phyloP scores from a whole-genome alignment of 306 rosid species.

The Crotalaria pallida region DNA sequence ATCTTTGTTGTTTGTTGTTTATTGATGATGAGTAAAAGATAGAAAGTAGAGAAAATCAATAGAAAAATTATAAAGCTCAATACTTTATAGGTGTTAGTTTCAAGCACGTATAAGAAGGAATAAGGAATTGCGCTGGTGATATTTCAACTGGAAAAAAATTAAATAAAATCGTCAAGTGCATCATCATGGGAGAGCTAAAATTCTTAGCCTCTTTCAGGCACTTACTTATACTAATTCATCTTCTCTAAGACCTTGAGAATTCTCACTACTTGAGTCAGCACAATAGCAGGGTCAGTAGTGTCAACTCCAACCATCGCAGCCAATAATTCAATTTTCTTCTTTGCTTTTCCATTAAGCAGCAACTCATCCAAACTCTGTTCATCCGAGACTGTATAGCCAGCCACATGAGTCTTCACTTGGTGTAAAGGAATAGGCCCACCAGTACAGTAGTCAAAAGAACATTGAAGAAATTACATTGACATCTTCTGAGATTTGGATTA shows the following conservation, averaged over 20 bases:
- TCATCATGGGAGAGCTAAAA: not conserved
- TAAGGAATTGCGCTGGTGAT: not conserved
- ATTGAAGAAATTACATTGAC: too few species aligned
- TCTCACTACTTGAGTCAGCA: conserved; percentile 36
- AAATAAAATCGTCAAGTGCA: not conserved
- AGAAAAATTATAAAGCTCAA: not conserved
- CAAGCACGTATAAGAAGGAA: not conserved
- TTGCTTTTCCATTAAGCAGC: conserved; percentile 21
- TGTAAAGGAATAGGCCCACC: conserved; percentile 12
- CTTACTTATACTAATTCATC: not conserved
- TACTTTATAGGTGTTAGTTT: not conserved
- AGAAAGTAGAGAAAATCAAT: not conserved
- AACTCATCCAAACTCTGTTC: conserved; percentile 24
- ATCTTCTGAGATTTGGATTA: too few species aligned
- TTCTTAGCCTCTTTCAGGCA: not conserved
- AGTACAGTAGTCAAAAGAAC: too few species aligned
- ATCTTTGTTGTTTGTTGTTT: too few species aligned
- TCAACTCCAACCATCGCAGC: conserved; percentile 41
- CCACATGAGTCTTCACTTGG: conserved; percentile 13
- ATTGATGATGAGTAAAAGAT: too few species aligned
- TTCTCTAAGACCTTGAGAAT: conserved; percentile 23
- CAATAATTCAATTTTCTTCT: conserved; percentile 31
- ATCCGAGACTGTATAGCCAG: not conserved
- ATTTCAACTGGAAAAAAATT: not conserved
- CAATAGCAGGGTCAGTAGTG: conserved; percentile 21